A percentile compares a stretch with the other conserved stretches of the same genome.
Conservation (phyloP, 2,329 filamentous ascomycete genomes). For the Aspergillus pseudoviridinutans region DNA sequence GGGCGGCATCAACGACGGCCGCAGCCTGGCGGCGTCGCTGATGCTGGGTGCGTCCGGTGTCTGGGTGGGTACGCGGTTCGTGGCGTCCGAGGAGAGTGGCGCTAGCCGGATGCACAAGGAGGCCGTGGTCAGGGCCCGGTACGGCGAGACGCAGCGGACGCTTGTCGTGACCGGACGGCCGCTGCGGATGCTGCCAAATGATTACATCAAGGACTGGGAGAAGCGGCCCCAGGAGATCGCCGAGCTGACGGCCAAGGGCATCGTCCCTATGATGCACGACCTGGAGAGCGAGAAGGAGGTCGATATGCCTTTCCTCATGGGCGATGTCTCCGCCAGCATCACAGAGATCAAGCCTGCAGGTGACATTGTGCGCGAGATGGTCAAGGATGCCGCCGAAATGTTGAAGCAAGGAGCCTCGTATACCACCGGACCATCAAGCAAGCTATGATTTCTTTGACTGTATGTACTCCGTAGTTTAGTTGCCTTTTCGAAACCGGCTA, state of each 20-base stretch:
- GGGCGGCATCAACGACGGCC: conserved; percentile 79
- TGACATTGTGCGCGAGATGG: conserved; percentile 88
- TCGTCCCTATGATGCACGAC: conserved; percentile 79
- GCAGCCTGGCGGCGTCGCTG: conserved; percentile 72
- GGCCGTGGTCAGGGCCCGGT: conserved; percentile 73
- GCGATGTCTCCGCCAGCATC: conserved; percentile 81
- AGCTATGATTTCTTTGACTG: conserved; percentile 35
- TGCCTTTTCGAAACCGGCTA: neutral
- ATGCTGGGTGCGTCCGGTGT: conserved; percentile 87
- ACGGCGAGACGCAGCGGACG: conserved; percentile 76
- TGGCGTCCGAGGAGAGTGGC: conserved; percentile 75
- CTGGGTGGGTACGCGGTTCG: conserved; percentile 93
- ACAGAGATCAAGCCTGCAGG: conserved; percentile 72
- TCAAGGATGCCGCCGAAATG: conserved; percentile 67
- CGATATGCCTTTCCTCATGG: conserved; percentile 88
- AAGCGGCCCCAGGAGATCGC: conserved; percentile 68
- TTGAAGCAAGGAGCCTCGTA: conserved; percentile 61
- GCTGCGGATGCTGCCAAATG: conserved; percentile 74
- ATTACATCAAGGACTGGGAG: conserved; percentile 82
- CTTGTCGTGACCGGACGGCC: conserved; percentile 79
- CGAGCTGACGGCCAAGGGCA: conserved; percentile 68
- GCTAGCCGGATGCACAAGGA: conserved; percentile 80
- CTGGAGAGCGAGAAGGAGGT: conserved; percentile 77
- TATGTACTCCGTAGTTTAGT: neutral
- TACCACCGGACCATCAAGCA: conserved; percentile 44